phyloP scores from a whole-genome alignment of 2,329 filamentous ascomycete species.

The Aspergillus sp. region DNA sequence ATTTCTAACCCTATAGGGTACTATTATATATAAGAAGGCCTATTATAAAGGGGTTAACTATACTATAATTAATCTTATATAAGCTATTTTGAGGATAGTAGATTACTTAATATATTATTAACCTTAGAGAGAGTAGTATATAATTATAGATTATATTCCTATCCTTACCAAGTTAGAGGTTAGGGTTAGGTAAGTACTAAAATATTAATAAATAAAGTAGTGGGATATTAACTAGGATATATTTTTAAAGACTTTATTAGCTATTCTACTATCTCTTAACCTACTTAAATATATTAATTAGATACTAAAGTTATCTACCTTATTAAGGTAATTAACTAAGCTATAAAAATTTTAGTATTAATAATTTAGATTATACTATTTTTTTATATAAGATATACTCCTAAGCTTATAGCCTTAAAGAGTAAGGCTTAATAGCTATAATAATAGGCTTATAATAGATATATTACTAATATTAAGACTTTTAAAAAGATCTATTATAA shows the following conservation, averaged over 20 bases:
- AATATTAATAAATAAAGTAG: neutral
- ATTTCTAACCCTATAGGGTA: slow-evolving; percentile 1
- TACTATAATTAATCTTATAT: slow-evolving; percentile 5
- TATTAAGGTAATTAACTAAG: neutral
- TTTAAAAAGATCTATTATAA: neutral
- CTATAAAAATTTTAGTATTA: neutral
- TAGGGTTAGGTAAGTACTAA: neutral
- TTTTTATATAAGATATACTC: neutral
- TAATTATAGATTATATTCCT: slow-evolving; percentile 1
- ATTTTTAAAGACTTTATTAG: neutral
- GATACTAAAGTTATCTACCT: neutral
- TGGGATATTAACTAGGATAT: slow-evolving; percentile 1
- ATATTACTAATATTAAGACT: too few species aligned
- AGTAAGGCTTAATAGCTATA: neutral
- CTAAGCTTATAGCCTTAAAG: neutral
- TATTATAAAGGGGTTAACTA: neutral
- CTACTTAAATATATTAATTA: neutral
- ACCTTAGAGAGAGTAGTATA: neutral
- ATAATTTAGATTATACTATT: neutral
- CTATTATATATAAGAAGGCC: slow-evolving; percentile 1
- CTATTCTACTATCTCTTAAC: neutral
- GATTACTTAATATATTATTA: slow-evolving; percentile 1
- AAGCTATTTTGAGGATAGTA: neutral
- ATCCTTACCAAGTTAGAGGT: slow-evolving; percentile 2
- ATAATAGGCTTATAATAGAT: neutral